Conservation (phyloP, 2,329 filamentous ascomycete genomes). For the Paracorniculantispora psalliotae region DNA sequence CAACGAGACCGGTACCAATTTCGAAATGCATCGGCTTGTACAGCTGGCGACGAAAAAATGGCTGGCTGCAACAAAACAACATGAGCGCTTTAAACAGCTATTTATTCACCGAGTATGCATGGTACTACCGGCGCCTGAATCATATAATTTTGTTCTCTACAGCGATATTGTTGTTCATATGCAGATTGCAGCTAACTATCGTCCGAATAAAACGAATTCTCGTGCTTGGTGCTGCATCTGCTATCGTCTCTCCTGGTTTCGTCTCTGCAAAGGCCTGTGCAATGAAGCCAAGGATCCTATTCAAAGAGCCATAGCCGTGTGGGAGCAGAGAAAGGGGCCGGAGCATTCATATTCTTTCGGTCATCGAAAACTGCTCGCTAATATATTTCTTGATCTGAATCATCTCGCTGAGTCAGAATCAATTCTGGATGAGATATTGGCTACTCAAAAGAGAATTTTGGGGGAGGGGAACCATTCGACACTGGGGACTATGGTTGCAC, state of each 20-base stretch:
- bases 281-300: neutral
- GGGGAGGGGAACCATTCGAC: too few species aligned
- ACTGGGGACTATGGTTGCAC: too few species aligned
- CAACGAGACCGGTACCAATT: constrained; percentile 20
- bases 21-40: constrained; percentile 40
- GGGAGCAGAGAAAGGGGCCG: neutral
- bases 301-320: neutral
- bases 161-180: neutral
- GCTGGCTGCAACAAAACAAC: constrained; percentile 17
- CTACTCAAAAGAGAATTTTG: too few species aligned
- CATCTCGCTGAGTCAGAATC: too few species aligned
- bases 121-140: neutral
- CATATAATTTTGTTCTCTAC: neutral
- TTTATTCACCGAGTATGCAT: neutral
- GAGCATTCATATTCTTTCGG: neutral
- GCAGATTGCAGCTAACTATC: neutral
- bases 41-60: constrained; percentile 26
- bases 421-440: too few species aligned
- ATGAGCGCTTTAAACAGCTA: neutral
- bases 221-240: neutral
- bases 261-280: neutral
- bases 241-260: neutral
- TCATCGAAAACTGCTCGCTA: neutral
- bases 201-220: neutral
- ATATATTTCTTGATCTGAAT: neutral